Evolutionary conservation across 1,139 yeast species (phyloP).

Genomic region (Pichia terricola): DNA sequence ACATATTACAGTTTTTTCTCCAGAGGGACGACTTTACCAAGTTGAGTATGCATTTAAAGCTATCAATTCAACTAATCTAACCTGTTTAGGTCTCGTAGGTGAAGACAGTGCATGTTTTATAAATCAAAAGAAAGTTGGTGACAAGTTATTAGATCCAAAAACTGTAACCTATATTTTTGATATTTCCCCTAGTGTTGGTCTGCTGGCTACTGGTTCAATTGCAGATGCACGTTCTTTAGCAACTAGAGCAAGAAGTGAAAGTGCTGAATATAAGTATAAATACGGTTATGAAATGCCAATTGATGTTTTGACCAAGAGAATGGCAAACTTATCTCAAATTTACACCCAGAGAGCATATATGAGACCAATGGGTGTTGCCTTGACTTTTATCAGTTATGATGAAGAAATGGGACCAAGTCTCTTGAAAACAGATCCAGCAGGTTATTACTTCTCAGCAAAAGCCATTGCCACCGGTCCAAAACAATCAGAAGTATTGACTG

Average conservation of each 20-base stretch:
- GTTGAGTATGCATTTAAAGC: slow-evolving; percentile 98
- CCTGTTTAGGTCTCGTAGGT: slow-evolving; percentile 82
- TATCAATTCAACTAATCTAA: slow-evolving; percentile 83
- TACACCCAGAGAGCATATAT: slow-evolving; percentile 98
- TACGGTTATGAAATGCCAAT: slow-evolving; percentile 97
- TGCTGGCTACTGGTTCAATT: slow-evolving; percentile 92
- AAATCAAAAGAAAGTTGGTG: slow-evolving; percentile 94
- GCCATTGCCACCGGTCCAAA: slow-evolving; percentile 96
- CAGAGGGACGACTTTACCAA: slow-evolving; percentile 95
- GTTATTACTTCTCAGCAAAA: slow-evolving; percentile 83
- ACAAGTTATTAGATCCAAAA: slow-evolving; percentile 75
- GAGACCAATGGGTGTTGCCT: slow-evolving; percentile 94
- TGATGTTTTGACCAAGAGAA: slow-evolving; percentile 84
- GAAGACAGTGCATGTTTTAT: slow-evolving; percentile 83
- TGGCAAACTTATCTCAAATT: slow-evolving; percentile 91
- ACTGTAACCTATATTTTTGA: slow-evolving; percentile 81
- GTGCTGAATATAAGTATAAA: slow-evolving; percentile 88
- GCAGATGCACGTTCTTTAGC: slow-evolving; percentile 95
- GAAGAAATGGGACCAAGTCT: slow-evolving; percentile 86
- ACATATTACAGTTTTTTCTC: slow-evolving; percentile 96
- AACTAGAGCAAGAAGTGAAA: slow-evolving; percentile 82
- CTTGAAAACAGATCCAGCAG: slow-evolving; percentile 95
- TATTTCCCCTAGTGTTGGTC: slow-evolving; percentile 75
- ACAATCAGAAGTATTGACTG: slow-evolving; percentile 90
- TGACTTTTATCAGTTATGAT: slow-evolving; percentile 81